Evolutionary conservation across 805 yeast species (phyloP), one percentile per base, ranked within the genome.

Genomic region (Tetrapisispora iriomotensis): DNA sequence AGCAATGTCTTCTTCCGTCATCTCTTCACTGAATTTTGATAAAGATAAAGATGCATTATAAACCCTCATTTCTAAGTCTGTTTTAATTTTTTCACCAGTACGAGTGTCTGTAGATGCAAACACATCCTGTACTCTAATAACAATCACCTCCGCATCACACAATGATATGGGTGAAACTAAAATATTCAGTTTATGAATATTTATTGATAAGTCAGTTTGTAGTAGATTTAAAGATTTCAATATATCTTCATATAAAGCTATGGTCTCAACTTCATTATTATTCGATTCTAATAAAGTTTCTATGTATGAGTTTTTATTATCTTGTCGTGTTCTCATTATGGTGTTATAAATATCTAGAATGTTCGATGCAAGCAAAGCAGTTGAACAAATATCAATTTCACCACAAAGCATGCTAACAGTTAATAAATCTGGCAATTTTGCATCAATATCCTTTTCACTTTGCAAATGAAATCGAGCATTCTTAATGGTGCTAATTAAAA

Each of bases 281-380:
- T 57, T 65, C 0, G 84, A 75, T 47, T 79, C 88, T 29, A 72
- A 68, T 42, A 86, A 64, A 3, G 83, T 85, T 46, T 86, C 94
- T 33, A 70, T 73, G 54, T 87, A 87, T 0, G 92, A 81, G 2
- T 74, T 67, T 45, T 70, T 71, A 47, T 76, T 80, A 45, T 85
- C 95, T 48, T 79, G 82, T 28, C 76, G 68, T 66, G 87, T 78
- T 48, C 95, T 68, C 37, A 72, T 59, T 15, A 84, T 62, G 2
- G 92, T 77, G 40, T 78, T 77, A 51, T 75, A 72, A 33, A 92
- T 79, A 58, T 88, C 96, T 46, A 80, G 68, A 23, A 85, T 65
- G 51, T 82, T 86, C 0, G 95, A 79, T 0, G 92, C 92, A 0
- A 94, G 80, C 51, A 92, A 68, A 0, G 95, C 86, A 0, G 97